phyloP scores from a whole-genome alignment of 2,329 filamentous ascomycete species.

The Fusarium domesticum region DNA sequence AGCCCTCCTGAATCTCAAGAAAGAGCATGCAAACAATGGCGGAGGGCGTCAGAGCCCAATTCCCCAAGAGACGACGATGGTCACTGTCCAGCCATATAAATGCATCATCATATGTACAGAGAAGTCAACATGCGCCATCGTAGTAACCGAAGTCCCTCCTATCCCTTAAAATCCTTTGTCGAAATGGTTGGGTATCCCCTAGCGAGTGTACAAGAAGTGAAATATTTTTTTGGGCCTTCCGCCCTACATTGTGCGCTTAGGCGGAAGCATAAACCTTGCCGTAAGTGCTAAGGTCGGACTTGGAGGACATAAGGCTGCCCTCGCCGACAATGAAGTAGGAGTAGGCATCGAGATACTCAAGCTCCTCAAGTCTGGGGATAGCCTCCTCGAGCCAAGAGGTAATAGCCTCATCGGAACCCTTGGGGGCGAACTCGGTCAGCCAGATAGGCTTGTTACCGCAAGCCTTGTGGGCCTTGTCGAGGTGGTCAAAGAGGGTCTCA shows the following conservation, averaged over 20 bases:
- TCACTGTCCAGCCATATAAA: conserved; percentile 15
- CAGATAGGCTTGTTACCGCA: conserved; percentile 51
- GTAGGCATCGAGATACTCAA: conserved; percentile 53
- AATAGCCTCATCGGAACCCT: conserved; percentile 40
- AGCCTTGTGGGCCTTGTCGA: conserved; percentile 44
- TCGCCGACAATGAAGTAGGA: conserved; percentile 54
- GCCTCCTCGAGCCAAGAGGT: conserved; percentile 49
- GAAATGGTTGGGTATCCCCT: conserved; percentile 33
- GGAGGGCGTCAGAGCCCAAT: conserved; percentile 3
- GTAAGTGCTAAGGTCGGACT: conserved; percentile 41
- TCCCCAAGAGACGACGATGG: not conserved
- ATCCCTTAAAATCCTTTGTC: conserved; percentile 21
- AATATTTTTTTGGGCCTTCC: conserved; percentile 14
- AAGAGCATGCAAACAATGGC: conserved; percentile 13
- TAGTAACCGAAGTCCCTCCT: conserved; percentile 21
- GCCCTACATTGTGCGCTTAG: conserved; percentile 17
- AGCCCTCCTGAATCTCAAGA: conserved; percentile 11
- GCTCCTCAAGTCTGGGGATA: conserved; percentile 47
- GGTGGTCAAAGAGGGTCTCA: conserved; percentile 53
- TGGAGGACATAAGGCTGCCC: conserved; percentile 41
- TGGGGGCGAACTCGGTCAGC: conserved; percentile 63
- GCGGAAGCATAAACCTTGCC: conserved; percentile 50
- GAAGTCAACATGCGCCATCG: conserved; percentile 27
- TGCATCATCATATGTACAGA: conserved; percentile 32
- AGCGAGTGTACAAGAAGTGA: conserved; percentile 40